Percentiles rank a stretch among this genome's conserved stretches.
These are phyloP conservation scores for Suhomyces guaymorum DNA, from an alignment of 1,139 yeast genomes.

Conservation along the genomic window DNA sequence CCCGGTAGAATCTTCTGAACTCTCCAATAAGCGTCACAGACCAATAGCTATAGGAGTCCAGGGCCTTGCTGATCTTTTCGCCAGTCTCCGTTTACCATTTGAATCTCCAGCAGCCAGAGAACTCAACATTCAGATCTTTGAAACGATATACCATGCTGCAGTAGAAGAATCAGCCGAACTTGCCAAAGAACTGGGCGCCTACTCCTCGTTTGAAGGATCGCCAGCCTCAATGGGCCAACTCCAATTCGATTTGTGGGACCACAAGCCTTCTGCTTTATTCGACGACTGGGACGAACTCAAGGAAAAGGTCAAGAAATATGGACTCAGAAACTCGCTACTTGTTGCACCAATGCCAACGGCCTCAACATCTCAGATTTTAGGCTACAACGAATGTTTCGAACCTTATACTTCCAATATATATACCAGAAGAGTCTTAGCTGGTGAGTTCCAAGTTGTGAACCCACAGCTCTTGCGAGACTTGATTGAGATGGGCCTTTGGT, in stretches of 20 bases:
- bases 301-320: slow-evolving; percentile 44
- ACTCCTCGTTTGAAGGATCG: slow-evolving; percentile 69
- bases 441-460: slow-evolving; percentile 63
- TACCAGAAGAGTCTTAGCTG: slow-evolving; percentile 60
- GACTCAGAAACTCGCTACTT: slow-evolving; percentile 58
- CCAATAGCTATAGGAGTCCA: slow-evolving; percentile 91
- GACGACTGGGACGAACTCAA: slow-evolving; percentile 58
- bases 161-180: slow-evolving; percentile 78
- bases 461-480: slow-evolving; percentile 56
- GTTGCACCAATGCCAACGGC: slow-evolving; percentile 71
- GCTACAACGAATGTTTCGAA: slow-evolving; percentile 63
- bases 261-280: slow-evolving; percentile 68
- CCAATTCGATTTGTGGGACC: slow-evolving; percentile 81
- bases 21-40: slow-evolving; percentile 73
- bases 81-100: slow-evolving; percentile 75
- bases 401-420: slow-evolving; percentile 62
- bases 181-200: slow-evolving; percentile 65
- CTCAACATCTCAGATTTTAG: slow-evolving; percentile 61
- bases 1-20: slow-evolving; percentile 70
- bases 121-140: slow-evolving; percentile 78
- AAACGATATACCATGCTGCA: slow-evolving; percentile 87
- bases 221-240: slow-evolving; percentile 80
- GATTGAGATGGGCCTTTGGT: slow-evolving; percentile 58
- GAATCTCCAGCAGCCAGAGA: slow-evolving; percentile 71
- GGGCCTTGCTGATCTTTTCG: slow-evolving; percentile 86